phyloP scores from a whole-genome alignment of 2,329 filamentous ascomycete species.

The Ophiognomonia clavigignenti-juglandacearum region DNA sequence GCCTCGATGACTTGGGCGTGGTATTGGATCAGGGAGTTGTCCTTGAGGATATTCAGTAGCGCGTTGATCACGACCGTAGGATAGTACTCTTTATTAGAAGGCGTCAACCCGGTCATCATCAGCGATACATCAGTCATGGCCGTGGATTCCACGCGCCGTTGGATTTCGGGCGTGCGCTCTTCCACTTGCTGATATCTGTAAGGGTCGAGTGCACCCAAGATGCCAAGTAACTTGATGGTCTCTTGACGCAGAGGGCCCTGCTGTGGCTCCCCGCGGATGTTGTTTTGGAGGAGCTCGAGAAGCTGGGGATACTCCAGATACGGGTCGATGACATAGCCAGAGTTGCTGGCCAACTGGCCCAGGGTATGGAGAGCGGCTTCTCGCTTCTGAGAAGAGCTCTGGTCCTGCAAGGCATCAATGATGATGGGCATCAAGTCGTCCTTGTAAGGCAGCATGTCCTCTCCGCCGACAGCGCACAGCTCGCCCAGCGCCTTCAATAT shows the following conservation, averaged over 20 bases:
- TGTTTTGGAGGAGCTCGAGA: constrained; percentile 85
- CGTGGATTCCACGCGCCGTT: constrained; percentile 58
- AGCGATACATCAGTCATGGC: constrained; percentile 88
- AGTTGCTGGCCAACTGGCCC: constrained; percentile 90
- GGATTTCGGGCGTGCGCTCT: constrained; percentile 79
- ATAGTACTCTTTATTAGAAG: constrained; percentile 97
- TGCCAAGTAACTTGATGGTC: constrained; percentile 94
- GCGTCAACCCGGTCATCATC: constrained; percentile 96
- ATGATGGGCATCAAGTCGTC: constrained; percentile 92
- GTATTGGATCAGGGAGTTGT: constrained; percentile 82
- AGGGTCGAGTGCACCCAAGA: constrained; percentile 88
- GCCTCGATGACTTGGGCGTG: constrained; percentile 94
- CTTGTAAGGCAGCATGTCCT: constrained; percentile 90
- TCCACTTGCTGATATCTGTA: constrained; percentile 96
- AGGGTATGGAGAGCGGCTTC: constrained; percentile 88
- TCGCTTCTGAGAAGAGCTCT: constrained; percentile 83
- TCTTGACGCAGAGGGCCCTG: constrained; percentile 82
- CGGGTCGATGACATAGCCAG: constrained; percentile 94
- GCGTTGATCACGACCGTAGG: constrained; percentile 97
- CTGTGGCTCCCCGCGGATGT: constrained; percentile 85
- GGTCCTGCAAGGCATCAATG: constrained; percentile 87
- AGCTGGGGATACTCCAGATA: constrained; percentile 94
- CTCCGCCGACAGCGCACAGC: constrained; percentile 86
- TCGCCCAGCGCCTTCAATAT: constrained; percentile 95
- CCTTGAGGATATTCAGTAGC: constrained; percentile 84